Conservation (phyloP, 805 yeast species). For the Metschnikowia matae region DNA sequence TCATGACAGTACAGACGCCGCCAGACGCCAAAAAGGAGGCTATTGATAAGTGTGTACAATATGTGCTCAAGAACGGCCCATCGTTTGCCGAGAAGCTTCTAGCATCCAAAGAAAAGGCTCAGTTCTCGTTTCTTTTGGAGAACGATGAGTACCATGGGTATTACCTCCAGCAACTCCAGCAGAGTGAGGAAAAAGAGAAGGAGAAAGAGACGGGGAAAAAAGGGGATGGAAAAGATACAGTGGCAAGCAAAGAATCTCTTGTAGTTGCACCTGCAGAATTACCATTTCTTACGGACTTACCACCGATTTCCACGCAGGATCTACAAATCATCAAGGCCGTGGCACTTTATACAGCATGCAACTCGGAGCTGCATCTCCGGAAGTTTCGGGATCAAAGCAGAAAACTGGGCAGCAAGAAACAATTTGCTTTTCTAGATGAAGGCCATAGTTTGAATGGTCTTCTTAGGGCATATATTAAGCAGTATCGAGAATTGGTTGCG, state of each 20-base stretch:
- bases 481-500: slow-evolving; percentile 41
- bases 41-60: slow-evolving; percentile 69
- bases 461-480: slow-evolving; percentile 48
- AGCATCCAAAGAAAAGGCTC: slow-evolving; percentile 43
- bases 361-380: slow-evolving; percentile 45
- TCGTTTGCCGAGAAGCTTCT: slow-evolving; percentile 59
- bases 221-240: background rate
- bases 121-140: slow-evolving; percentile 60
- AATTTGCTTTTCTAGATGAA: slow-evolving; percentile 63
- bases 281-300: slow-evolving; percentile 26
- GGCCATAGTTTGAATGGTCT: slow-evolving; percentile 57
- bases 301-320: slow-evolving; percentile 55
- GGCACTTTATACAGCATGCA: slow-evolving; percentile 63
- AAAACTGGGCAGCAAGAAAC: slow-evolving; percentile 39
- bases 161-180: slow-evolving; percentile 30
- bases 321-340: slow-evolving; percentile 65
- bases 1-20: slow-evolving; percentile 6
- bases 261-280: slow-evolving; percentile 18
- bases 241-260: background rate
- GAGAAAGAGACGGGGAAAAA: background rate
- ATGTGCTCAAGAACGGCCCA: slow-evolving; percentile 64
- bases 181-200: background rate
- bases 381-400: slow-evolving; percentile 35
- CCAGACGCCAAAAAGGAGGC: slow-evolving; percentile 45
- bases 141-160: slow-evolving; percentile 54